Conservation (phyloP, 768 basidiomycete species). For the Tricholoma flavovirens region DNA sequence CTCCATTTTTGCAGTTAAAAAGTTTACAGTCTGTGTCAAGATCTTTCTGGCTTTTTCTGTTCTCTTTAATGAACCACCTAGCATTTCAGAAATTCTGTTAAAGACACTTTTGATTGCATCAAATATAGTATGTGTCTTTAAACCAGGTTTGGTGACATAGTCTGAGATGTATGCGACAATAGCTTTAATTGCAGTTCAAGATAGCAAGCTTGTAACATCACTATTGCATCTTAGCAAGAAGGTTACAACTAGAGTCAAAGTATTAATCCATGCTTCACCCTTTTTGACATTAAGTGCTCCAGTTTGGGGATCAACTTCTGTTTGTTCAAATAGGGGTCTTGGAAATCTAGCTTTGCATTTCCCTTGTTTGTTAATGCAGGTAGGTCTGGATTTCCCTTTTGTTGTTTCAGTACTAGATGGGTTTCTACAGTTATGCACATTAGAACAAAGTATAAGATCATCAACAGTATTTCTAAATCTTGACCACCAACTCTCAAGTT, state of each 20-base stretch:
- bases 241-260: background rate
- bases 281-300: background rate
- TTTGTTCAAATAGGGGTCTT: background rate
- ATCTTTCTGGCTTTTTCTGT: background rate
- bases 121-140: background rate
- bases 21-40: slow-evolving; percentile 19
- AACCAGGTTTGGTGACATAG: background rate
- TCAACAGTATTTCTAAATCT: background rate
- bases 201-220: background rate
- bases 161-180: background rate
- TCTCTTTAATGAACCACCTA: background rate
- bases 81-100: background rate
- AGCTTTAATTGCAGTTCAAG: background rate
- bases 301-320: slow-evolving; percentile 9
- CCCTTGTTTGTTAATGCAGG: slow-evolving; percentile 17
- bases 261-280: background rate
- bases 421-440: background rate
- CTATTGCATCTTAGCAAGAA: background rate
- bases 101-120: background rate
- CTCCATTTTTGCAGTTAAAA: slow-evolving; percentile 27
- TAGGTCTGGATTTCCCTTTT: background rate
- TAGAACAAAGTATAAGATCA: background rate
- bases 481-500: background rate
- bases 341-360: background rate
- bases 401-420: background rate